Base-by-base conservation (phyloP, 106 monocot species). In the Posidonia australis region DNA sequence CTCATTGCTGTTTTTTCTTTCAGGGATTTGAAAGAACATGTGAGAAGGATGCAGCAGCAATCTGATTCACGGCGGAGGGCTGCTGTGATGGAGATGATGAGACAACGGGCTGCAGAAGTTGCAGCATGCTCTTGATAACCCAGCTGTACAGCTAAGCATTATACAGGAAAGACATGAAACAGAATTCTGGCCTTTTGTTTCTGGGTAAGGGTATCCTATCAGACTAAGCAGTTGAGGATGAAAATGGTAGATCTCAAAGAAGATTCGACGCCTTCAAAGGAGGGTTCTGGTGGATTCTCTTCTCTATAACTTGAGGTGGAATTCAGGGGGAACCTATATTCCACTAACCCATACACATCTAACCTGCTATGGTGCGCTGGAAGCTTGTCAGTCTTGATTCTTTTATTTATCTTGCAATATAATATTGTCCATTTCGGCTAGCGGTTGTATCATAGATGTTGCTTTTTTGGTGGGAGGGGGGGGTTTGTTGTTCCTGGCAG, bases 61-160 rank as follows among this genome's bases (percentile, higher is more conserved):
- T 85, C 93, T 64, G 93, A 93, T 63, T 93, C 93, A 21, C 71
- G 93, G 26, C 82, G 93, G 25, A 80, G 93, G 72, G 86, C 89
- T 57, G 93, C 93, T 51, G 93, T 93, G 60, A 93, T 82, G 78
- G 93, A 93, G 70, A 93, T 93, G 93, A 93, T 93, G 93, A 83
- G 93, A 64, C 88, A 89, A 60, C 79, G 93, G 44, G 76, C 83
- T 41, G 88, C 85, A 5, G 93, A 93, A 68, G 89, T 85, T 67
- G 77, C 88, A 32, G 85, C 78, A 27, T 73, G 63, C 63, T 66
- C 54, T 18, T 78, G 74, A 44, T 82, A 61, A 79, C 41, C 60
- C 27, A 19, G 48, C 18, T 69, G 55, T 69, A 67, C 59, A 71
- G 65, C 18, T 27, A 42, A 36, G 29, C 12, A 28, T 32, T 42